Evolutionary conservation across 768 basidiomycete genomes (phyloP), one percentile per base, ranked within the genome.

Genomic region (Boletus edulis): DNA sequence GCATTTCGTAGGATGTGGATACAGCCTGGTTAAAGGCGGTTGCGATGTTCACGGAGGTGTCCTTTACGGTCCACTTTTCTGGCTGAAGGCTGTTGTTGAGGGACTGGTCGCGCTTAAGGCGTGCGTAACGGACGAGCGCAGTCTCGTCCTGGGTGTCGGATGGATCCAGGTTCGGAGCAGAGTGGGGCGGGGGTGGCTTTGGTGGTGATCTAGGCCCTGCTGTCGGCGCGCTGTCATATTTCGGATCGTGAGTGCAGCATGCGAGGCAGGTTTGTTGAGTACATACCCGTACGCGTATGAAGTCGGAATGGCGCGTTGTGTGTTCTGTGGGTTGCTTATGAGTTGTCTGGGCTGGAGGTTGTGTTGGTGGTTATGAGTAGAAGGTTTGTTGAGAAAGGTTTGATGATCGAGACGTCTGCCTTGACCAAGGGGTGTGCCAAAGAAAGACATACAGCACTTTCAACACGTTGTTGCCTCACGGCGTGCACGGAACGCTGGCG

Each of bases 1-100:
- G 62, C 76, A 81, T 81, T 55, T 76, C 74, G 60, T 61, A 54
- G 35, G 67, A 73, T 4, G 65, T 64, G 47, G 67, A 75, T 20
- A 81, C 87, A 18, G 91, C 92, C 68, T 86, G 84, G 60, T 78
- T 75, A 65, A 94, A 89, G 31, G 91, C 92, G 63, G 82, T 81
- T 11, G 91, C 92, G 64, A 92, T 86, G 71, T 91, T 89, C 48
- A 94, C 92, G 18, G 90, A 86, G 43, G 92, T 94, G 71, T 91
- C 89, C 64, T 87, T 87, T 55, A 90, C 82, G 55, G 69, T 67
- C 86, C 86, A 89, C 77, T 77, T 83, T 63, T 84, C 79, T 40
- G 90, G 89, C 49, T 84, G 76, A 58, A 73, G 67, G 18, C 43
- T 49, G 52, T 8, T 27, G 51, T 65, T 65, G 52, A 61, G 52